Base-by-base conservation (phyloP, 441 rosid species). In the Jatropha multifida region DNA sequence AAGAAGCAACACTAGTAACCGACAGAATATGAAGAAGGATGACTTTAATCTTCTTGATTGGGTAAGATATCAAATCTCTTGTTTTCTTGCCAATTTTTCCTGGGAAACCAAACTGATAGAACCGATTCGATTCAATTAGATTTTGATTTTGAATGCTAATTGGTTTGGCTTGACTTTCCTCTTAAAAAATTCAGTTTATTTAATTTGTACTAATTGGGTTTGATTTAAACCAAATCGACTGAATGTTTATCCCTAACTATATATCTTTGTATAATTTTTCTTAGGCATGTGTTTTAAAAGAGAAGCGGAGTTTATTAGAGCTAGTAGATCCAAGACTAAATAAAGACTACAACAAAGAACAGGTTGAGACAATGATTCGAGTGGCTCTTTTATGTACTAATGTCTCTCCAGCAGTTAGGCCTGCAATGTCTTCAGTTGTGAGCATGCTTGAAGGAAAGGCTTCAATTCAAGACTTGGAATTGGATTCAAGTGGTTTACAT, bases 381-480 rank as follows among this genome's bases (percentile, higher is more conserved):
- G 81, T 88, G 20, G 94, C 95, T 27, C 77, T 92, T 0, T 71
- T 81, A 3, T 89, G 97, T 80, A 76, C 92, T 3, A 82, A 83
- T 77, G 82, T 20, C 12, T 75, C 85, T 80, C 78, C 90, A 4
- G 38, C 86, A 9, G 79, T 74, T 7, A 82, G 95, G 79, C 97
- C 97, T 9, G 6, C 84, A 0, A 92, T 92, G 94, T 88, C 95
- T 41, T 61, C 83, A 8, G 97, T 88, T 1, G 90, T 90, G 63
- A 88, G 90, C 74, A 87, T 90, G 85, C 90, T 92, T 3, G 90
- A 92, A 87, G 97, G 93, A 41, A 83, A 77, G 73, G 78, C 44
- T 0, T 67, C 58, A 59, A 78, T 86, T 73, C 80, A 73, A 41
- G 86, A 83, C 46, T 65, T 85, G 5, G 66, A 75, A 13, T 59